Percentiles rank a stretch among this genome's conserved stretches.
These are phyloP conservation scores for Phytophthora idaei DNA, from an alignment of 352 stramenopile species.

Conservation along the genomic window DNA sequence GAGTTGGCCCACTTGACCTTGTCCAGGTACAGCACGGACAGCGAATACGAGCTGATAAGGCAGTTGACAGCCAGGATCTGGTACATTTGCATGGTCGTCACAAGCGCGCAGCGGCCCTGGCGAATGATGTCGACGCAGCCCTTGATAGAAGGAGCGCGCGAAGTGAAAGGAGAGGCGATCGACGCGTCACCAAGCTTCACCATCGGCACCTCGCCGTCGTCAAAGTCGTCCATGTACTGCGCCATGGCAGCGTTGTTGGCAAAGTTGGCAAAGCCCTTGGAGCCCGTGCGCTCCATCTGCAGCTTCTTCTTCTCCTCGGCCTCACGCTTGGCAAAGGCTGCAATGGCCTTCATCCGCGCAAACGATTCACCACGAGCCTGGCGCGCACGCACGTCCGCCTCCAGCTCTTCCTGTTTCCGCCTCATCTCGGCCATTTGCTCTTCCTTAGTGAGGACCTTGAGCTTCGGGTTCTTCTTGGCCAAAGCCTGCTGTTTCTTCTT, in stretches of 20 bases:
- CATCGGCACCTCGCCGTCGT: conserved; percentile 94
- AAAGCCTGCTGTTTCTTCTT: conserved; percentile 66
- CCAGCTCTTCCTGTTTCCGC: conserved; percentile 81
- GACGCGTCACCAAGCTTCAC: conserved; percentile 99
- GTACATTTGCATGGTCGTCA: conserved; percentile 99
- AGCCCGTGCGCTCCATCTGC: conserved; percentile 70
- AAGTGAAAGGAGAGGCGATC: conserved; percentile 99
- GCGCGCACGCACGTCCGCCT: conserved; percentile 76
- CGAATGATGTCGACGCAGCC: conserved; percentile 96
- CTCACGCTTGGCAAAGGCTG: conserved; percentile 84
- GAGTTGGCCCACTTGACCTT: conserved; percentile 99
- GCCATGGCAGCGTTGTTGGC: conserved; percentile 86
- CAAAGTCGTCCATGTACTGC: conserved; percentile 92
- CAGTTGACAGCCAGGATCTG: conserved; percentile 99
- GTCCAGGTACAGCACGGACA: conserved; percentile 98
- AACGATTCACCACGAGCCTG: conserved; percentile 88
- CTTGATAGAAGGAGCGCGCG: conserved; percentile 91
- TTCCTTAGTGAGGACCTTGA: conserved; percentile 75
- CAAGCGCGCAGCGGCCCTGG: conserved; percentile 98
- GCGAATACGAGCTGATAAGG: conserved; percentile 97
- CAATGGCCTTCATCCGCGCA: conserved; percentile 85
- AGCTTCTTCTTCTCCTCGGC: conserved; percentile 72
- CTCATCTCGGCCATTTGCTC: conserved; percentile 87
- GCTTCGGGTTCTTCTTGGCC: conserved; percentile 59
- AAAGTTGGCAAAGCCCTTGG: conserved; percentile 88